These are phyloP conservation scores for Lecanicillium sp. DNA, from an alignment of 2,329 filamentous ascomycete species.

Conservation along the genomic window DNA sequence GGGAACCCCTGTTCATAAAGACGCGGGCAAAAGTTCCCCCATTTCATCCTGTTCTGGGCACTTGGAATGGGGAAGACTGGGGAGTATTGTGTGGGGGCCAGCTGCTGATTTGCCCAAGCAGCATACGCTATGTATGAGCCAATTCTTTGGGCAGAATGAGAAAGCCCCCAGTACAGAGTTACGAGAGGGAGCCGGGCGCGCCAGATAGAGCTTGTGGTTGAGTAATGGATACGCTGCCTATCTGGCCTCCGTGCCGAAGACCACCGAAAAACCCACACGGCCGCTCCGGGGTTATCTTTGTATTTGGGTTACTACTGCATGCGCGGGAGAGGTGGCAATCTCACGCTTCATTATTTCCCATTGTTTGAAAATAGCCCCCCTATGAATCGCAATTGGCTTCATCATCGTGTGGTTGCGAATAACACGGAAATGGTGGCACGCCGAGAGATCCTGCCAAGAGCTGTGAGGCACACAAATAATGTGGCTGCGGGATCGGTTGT, in stretches of 20 bases:
- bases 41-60: no score
- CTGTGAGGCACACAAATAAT: not conserved
- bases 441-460: conserved; percentile 1
- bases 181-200: not conserved
- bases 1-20: no score
- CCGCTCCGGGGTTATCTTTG: not conserved
- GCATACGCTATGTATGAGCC: no score
- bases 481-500: not conserved
- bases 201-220: not conserved
- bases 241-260: not conserved
- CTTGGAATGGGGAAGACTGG: no score
- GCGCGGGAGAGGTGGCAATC: not conserved
- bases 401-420: not conserved
- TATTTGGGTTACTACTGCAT: no score
- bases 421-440: not conserved
- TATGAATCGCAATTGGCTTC: no score
- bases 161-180: not conserved
- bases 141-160: not conserved
- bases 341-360: not conserved
- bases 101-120: no score
- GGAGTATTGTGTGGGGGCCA: no score
- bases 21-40: no score
- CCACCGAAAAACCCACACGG: not conserved
- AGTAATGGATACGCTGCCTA: not conserved
- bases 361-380: not conserved